phyloP scores from a whole-genome alignment of 2,329 filamentous ascomycete genomes.

The Nannizzia gypsea region DNA sequence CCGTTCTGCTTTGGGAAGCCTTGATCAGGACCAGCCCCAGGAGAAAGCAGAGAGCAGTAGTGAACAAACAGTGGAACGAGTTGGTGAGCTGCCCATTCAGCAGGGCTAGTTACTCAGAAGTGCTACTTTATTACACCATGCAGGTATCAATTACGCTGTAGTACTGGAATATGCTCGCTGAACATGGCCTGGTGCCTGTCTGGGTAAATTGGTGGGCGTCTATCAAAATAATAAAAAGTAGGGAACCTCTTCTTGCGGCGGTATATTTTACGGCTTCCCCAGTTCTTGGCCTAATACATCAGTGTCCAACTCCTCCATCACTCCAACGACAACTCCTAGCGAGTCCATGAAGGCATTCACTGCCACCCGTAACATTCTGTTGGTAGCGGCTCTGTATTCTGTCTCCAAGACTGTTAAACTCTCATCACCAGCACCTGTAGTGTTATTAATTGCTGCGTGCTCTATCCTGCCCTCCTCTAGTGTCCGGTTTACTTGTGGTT shows the following conservation, averaged over 20 bases:
- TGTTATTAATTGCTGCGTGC: constrained; percentile 14
- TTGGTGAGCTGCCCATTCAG: too few relatives aligned
- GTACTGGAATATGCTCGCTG: too few relatives aligned
- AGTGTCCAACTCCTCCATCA: constrained; percentile 81
- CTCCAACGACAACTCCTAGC: constrained; percentile 67
- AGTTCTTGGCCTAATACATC: constrained; percentile 50
- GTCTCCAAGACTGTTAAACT: constrained; percentile 51
- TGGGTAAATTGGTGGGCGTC: background rate
- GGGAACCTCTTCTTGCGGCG: background rate
- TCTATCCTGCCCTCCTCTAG: background rate
- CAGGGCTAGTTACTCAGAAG: too few relatives aligned
- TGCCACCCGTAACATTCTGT: constrained; percentile 89
- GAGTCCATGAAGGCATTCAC: constrained; percentile 96
- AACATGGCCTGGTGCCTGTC: background rate
- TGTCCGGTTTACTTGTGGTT: constrained; percentile 7
- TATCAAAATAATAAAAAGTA: background rate
- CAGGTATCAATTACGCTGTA: too few relatives aligned
- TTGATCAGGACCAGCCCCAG: background rate
- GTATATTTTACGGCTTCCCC: background rate
- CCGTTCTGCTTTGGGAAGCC: background rate
- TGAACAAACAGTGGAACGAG: too few relatives aligned
- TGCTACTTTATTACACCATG: too few relatives aligned
- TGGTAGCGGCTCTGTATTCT: constrained; percentile 77
- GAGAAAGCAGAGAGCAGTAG: background rate
- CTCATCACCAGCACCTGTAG: constrained; percentile 17